Base-by-base conservation (phyloP, 2,329 filamentous ascomycete genomes). In the Verruconis gallopava region DNA sequence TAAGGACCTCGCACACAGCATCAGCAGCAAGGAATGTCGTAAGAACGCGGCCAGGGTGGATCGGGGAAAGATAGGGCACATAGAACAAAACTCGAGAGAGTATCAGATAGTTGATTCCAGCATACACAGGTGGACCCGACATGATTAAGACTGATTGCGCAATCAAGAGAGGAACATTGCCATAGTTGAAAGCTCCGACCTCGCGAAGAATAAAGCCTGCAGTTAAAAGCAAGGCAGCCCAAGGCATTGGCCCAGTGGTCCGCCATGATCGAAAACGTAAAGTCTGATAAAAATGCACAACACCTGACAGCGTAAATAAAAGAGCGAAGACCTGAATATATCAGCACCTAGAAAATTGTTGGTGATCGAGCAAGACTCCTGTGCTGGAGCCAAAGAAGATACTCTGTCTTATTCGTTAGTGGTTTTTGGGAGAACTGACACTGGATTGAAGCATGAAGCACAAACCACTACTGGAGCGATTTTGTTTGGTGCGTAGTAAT, bases 81-180 rank as follows among this genome's bases (percentile, higher is more conserved):
- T 79, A 81, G 54, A 72, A 72, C 15, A 80, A 62, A 11, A 76
- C 63, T 3, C 74, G 68, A 2, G 70, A 70, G 18, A 80, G 67
- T 43, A 77, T 67, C 49, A 75, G 68, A 55, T 79, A 79, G 51
- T 79, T 77, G 43, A 72, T 67, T 3, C 75, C 63, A 40, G 75
- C 73, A 32, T 78, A 69, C 3, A 80, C 60, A 0, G 77, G 77
- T 73, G 37, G 21, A 40, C 9, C 3, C 6, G 18, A 18, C 14
- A 20, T 39, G 25, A 63, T 55, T 4, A 66, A 53, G 0, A 65
- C 58, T 13, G 53, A 55, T n/a, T 60, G 60, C 5, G 58, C 58
- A 44, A 67, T 62, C 37, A 64, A 52, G 32, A 64, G 52, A 14
- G 46, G 50, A 4, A 66, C 49, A 42, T 60, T 67, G 40, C 32